Percentiles rank a stretch among this genome's conserved stretches.
These are phyloP conservation scores for Baorangia bicolor DNA, from an alignment of 768 basidiomycete species.

Conservation along the genomic window DNA sequence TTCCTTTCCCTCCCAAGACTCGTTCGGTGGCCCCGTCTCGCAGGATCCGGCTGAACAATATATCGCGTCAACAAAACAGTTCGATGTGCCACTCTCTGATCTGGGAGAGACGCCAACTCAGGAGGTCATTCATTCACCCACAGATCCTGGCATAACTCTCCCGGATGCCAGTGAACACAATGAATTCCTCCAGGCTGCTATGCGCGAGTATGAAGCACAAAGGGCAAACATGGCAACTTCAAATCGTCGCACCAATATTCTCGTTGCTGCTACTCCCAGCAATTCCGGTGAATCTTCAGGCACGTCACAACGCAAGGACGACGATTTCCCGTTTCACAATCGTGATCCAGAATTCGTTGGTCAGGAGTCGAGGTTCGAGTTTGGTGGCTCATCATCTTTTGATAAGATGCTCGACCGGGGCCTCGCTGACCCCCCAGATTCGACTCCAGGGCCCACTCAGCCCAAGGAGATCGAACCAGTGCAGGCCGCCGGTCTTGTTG, in stretches of 20 bases:
- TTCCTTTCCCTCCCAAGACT: constrained; percentile 53
- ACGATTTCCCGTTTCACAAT: constrained; percentile 8
- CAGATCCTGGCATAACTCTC: constrained; percentile 53
- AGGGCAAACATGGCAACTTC: constrained; percentile 13
- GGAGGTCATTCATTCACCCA: constrained; percentile 25
- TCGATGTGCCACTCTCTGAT: constrained; percentile 58
- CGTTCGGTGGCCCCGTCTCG: constrained; percentile 55
- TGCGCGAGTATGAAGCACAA: constrained; percentile 27
- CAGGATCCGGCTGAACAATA: constrained; percentile 47
- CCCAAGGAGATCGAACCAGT: constrained; percentile 3
- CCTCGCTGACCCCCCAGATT: constrained; percentile 23
- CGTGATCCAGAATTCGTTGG: constrained; percentile 14
- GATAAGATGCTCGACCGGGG: constrained; percentile 39
- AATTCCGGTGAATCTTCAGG: constrained; percentile 35
- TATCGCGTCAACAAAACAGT: constrained; percentile 47
- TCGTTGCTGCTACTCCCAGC: constrained; percentile 57
- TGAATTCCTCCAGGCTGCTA: constrained; percentile 21
- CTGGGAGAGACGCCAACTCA: constrained; percentile 39
- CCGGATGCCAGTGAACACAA: constrained; percentile 40
- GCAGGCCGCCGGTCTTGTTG: constrained; percentile 3
- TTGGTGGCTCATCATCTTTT: constrained; percentile 42
- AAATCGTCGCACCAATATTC: constrained; percentile 23
- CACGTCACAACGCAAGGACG: constrained; percentile 13
- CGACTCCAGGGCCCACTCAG: constrained; percentile 22
- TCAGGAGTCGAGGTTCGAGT: constrained; percentile 35